A percentile compares a stretch with the other conserved stretches of the same genome.
Conservation (phyloP, 805 yeast species). For the Candida michaelii region DNA sequence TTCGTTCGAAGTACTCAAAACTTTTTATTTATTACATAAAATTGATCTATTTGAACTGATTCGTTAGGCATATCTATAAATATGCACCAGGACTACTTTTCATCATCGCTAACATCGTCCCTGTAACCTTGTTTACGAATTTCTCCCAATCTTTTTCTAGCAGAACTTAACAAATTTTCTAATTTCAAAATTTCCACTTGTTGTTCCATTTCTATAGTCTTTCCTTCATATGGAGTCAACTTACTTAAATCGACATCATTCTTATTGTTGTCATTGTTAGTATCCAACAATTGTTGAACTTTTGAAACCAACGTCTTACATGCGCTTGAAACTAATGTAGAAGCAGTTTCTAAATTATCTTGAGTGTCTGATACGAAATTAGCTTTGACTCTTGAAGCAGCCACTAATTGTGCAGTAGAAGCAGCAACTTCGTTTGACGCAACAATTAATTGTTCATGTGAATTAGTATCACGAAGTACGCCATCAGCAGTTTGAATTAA, state of each 20-base stretch:
- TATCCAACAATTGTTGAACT: constrained; percentile 60
- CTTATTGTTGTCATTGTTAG: constrained; percentile 27
- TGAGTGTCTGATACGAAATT: constrained; percentile 74
- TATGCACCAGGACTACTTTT: too few species aligned
- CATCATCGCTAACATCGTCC: constrained; percentile 58
- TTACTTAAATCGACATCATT: constrained; percentile 62
- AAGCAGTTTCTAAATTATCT: constrained; percentile 66
- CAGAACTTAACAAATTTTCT: constrained; percentile 67
- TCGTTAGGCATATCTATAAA: too few species aligned
- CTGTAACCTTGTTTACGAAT: constrained; percentile 77
- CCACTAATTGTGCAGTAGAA: constrained; percentile 87
- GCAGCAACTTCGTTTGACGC: constrained; percentile 92
- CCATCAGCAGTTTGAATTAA: constrained; percentile 87
- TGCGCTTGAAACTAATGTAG: constrained; percentile 69
- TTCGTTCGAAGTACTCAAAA: too few species aligned
- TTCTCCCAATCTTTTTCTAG: constrained; percentile 81
- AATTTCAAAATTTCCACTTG: constrained; percentile 85
- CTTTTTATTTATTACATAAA: too few species aligned
- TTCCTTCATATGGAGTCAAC: constrained; percentile 74
- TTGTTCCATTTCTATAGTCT: constrained; percentile 87
- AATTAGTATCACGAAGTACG: constrained; percentile 58
- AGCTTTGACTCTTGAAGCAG: constrained; percentile 87
- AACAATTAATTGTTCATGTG: constrained; percentile 82
- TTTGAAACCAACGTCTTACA: constrained; percentile 70
- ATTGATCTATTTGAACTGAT: too few species aligned